These are phyloP conservation scores for Cicer chorassanicum DNA, from an alignment of 306 rosid genomes.

Conservation along the genomic window DNA sequence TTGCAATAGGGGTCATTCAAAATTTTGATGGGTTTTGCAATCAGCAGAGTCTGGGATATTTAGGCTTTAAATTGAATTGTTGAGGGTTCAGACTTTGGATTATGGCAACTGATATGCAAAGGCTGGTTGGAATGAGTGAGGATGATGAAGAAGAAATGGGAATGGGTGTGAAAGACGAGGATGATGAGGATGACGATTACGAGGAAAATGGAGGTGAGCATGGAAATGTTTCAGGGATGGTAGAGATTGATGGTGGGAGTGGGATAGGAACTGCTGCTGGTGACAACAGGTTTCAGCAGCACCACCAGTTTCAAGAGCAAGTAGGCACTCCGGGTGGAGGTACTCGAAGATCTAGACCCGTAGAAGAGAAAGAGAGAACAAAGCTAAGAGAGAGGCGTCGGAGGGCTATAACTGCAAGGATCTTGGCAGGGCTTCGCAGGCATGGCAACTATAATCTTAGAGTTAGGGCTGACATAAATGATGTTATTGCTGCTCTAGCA, in stretches of 20 bases:
- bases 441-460: conserved; percentile 97
- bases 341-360: conserved; percentile 79
- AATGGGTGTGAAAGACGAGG: conserved; percentile 92
- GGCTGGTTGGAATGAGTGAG: conserved; percentile 81
- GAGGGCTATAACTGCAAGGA: conserved; percentile 96
- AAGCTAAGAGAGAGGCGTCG: conserved; percentile 97
- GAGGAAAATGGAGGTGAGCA: conserved; percentile 60
- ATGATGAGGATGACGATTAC: conserved; percentile 61
- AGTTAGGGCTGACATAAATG: conserved; percentile 98
- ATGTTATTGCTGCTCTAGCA: conserved; percentile 91
- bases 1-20: conserved; percentile 27
- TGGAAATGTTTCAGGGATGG: conserved; percentile 53
- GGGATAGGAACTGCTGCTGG: conserved; percentile 59
- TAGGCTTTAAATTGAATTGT: conserved; percentile 39
- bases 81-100: conserved; percentile 44
- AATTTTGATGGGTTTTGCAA: conserved; percentile 40
- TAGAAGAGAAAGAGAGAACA: conserved; percentile 97
- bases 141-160: conserved; percentile 92
- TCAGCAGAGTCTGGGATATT: conserved; percentile 33
- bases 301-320: conserved; percentile 73
- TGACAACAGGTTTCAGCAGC: conserved; percentile 66
- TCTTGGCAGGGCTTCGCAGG: conserved; percentile 95
- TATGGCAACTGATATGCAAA: conserved; percentile 84
- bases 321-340: conserved; percentile 80
- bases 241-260: conserved; percentile 72